Base-by-base conservation (phyloP, 306 rosid genomes). In the Cicer chorassanicum region DNA sequence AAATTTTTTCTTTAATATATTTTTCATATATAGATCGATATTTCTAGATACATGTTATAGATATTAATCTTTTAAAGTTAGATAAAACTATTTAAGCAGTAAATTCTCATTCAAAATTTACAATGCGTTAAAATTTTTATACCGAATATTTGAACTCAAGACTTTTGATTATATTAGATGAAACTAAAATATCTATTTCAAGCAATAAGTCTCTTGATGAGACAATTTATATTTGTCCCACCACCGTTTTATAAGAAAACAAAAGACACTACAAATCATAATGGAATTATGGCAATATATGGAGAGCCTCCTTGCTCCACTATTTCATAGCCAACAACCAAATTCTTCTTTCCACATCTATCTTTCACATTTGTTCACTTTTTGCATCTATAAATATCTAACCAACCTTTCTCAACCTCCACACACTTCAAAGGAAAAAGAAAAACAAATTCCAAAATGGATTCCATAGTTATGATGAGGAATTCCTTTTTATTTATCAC, bases 321-420 rank as follows among this genome's bases (percentile, higher is more conserved):
- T 51, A 41, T 54, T 34, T 16, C 36, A 8, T 16, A 5, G 56
- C 71, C 68, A 60, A 10, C 18, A 9, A 14, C 40, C 8, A 46
- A 12, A 21, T 43, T 62, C 53, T 84, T 59, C 57, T 39, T 56
- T 83, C 80, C 90, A 86, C 84, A 86, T 84, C 0, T 68, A 69
- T 44, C 45, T 24, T 41, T 51, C 39, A 59, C 68, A 53, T 60
- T 10, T 16, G 45, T 48, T 56, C 14, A 63, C 12, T 40, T 66
- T 41, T 21, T 8, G 6, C 50, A 1, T 38, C 78, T 74, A 48
- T 82, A 77, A 79, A 74, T 54, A 24, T 65, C 49, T 40, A 0
- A 34, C 60, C 62, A 65, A 24, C 60, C 39, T 9, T 45, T 78
- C 41, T 21, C 57, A 24, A 12, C 29, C 77, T 60, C 51, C 66